Base-by-base conservation (phyloP, 345 rosid genomes). In the Camelina hispida region DNA sequence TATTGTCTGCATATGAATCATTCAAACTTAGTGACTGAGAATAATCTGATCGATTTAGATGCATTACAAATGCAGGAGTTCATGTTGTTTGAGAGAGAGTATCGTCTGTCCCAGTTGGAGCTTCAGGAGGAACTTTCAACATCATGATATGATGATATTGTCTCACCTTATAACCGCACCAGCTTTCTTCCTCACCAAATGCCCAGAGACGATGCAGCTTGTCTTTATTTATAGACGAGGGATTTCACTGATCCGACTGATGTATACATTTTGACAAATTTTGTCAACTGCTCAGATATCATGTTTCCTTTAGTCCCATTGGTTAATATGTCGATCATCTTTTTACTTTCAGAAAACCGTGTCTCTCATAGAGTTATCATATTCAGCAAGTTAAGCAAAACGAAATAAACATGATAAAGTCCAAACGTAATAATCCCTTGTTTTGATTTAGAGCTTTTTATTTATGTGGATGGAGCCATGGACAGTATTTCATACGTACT, bases 11-110 rank as follows among this genome's bases (percentile, higher is more conserved):
- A 17, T 69, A 25, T 9, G 4, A 23, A 6, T 16, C 30, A 14
- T 0, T 40, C 10, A n/a, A 32, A 16, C 2, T 30, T 46, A 48
- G 30, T 30, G 63, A 22, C 15, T 42, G 73, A 16, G 43, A 22
- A 34, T 17, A 51, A 61, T 75, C 20, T 80, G 47, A 73, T 66
- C 62, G 43, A 51, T 66, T 72, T 60, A 22, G 43, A 52, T 78
- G 73, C 50, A 51, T 66, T 32, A 43, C 8, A 63, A 44, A 22
- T 60, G 37, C 93, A 94, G 98, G 98, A 94, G 75, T 90, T 90
- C 82, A 80, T 94, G 73, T 53, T 87, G 62, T 88, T 86, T 51
- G 97, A 91, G 90, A 85, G 98, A 84, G 98, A 94, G 78, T 88
- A 87, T 74, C 53, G 86, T 53, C 71, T 91, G 71, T 70, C 81